Evolutionary conservation across 306 rosid genomes (phyloP), one percentile per base, ranked within the genome.

Genomic region (Prunus kanzakura): DNA sequence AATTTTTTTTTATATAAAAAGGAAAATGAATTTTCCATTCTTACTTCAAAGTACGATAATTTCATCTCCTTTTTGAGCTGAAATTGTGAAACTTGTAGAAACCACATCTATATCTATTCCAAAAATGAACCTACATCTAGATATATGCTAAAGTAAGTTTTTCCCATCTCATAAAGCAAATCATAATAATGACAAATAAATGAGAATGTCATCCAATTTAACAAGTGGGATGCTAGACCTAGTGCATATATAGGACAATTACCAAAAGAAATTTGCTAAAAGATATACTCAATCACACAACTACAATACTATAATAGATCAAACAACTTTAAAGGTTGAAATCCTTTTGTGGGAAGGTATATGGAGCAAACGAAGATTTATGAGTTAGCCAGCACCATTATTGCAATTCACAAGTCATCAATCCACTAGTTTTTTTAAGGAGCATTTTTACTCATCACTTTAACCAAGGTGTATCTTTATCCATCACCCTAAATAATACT

Each of bases 91-190:
- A n/a, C 54, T 73, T 27, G 73, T 14, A 41, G 51, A 49, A 58
- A 29, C 69, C 58, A 63, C 41, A 73, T 23, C 54, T 73, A 73
- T 67, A 73, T 23, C 74, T 16, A 74, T 38, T 43, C 74, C 69
- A 49, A 43, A 69, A 77, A 69, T 73, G 66, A 69, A 54, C 70
- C 68, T 54, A 76, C 81, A 79, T 29, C 11, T 52, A 29, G 6
- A 22, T 25, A 71, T 61, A 43, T 63, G 25, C 69, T 49, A 47
- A 46, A 64, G 30, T 62, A 68, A 66, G 60, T 75, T 62, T 70
- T 50, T n/a, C 52, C 72, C 66, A 72, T 60, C 61, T 73, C 23
- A 77, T 54, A 73, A 41, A 0, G 56, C 14, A 51, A 51, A 51
- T 51, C 8, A 16, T 52, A 52, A 52, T 50, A 16, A 52, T 16